Conservation (phyloP, 768 basidiomycete genomes). For the Pulveroboletus frians region DNA sequence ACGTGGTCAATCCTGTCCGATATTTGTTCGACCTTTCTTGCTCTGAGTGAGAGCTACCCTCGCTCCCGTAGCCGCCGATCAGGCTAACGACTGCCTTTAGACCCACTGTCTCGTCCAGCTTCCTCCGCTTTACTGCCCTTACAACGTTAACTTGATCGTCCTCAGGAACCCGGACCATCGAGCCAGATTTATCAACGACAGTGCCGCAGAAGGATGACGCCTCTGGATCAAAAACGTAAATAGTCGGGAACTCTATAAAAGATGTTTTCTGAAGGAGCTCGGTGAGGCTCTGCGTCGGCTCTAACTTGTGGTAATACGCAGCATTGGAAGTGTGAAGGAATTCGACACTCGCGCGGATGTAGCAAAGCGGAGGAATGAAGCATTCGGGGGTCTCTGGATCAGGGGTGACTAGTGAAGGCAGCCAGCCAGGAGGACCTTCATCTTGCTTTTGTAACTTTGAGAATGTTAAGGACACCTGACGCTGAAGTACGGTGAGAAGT, state of each 20-base stretch:
- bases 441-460: constrained; percentile 40
- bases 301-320: constrained; percentile 52
- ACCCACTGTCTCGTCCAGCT: constrained; percentile 47
- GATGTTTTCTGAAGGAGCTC: constrained; percentile 50
- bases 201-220: constrained; percentile 51
- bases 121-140: constrained; percentile 49
- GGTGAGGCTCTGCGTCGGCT: constrained; percentile 43
- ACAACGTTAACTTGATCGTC: constrained; percentile 25
- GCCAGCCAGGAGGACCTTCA: constrained; percentile 51
- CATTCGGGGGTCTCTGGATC: constrained; percentile 52
- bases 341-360: constrained; percentile 46
- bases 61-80: constrained; percentile 58
- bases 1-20: constrained; percentile 13
- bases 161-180: constrained; percentile 15
- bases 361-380: constrained; percentile 54
- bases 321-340: constrained; percentile 22
- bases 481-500: constrained; percentile 47
- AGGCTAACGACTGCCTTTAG: constrained; percentile 53
- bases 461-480: constrained; percentile 31
- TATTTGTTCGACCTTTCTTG: constrained; percentile 6
- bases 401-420: constrained; percentile 45
- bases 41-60: constrained; percentile 35
- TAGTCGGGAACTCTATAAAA: constrained; percentile 81
- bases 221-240: constrained; percentile 64
- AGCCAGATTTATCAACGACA: constrained; percentile 53